phyloP scores from a whole-genome alignment of 805 yeast genomes.

The Lipomyces sp. region DNA sequence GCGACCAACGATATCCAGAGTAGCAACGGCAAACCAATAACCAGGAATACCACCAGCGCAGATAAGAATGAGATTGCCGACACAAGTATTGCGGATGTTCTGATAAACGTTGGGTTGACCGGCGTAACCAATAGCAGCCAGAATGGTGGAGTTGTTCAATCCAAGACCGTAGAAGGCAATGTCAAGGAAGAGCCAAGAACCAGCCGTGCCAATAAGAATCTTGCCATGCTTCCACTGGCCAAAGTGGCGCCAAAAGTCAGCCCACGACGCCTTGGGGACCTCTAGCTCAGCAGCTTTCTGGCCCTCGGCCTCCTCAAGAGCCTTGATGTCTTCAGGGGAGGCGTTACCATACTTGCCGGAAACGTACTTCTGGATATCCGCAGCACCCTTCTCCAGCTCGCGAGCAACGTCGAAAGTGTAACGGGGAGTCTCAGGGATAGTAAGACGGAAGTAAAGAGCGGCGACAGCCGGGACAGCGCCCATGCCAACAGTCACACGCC shows the following conservation, averaged over 20 bases:
- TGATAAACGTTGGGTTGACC: conserved; percentile 65
- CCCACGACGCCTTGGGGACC: conserved; percentile 75
- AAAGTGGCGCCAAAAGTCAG: conserved; percentile 71
- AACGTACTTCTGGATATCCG: conserved; percentile 52
- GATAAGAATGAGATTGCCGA: conserved; percentile 86
- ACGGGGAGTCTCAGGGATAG: conserved; percentile 94
- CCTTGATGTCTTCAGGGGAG: conserved; percentile 38
- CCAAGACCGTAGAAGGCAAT: conserved; percentile 88
- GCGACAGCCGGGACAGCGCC: conserved; percentile 85
- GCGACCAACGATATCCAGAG: conserved; percentile 79
- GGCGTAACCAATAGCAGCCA: conserved; percentile 82
- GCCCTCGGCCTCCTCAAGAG: conserved; percentile 16
- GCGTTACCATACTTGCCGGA: conserved; percentile 55
- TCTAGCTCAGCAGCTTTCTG: conserved; percentile 43
- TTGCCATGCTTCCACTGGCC: conserved; percentile 83
- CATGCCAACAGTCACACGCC: conserved; percentile 87
- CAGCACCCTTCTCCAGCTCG: conserved; percentile 55
- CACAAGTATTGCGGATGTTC: conserved; percentile 71
- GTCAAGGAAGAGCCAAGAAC: conserved; percentile 87
- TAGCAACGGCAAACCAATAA: conserved; percentile 80
- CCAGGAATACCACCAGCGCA: conserved; percentile 97
- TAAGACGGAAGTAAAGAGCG: conserved; percentile 84
- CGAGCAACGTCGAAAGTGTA: conserved; percentile 73
- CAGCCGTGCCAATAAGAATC: conserved; percentile 82
- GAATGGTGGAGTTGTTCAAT: conserved; percentile 74